Evolutionary conservation across 345 rosid species (phyloP), one percentile per base, ranked within the genome.

Genomic region (Eucalyptus lansdowneana): DNA sequence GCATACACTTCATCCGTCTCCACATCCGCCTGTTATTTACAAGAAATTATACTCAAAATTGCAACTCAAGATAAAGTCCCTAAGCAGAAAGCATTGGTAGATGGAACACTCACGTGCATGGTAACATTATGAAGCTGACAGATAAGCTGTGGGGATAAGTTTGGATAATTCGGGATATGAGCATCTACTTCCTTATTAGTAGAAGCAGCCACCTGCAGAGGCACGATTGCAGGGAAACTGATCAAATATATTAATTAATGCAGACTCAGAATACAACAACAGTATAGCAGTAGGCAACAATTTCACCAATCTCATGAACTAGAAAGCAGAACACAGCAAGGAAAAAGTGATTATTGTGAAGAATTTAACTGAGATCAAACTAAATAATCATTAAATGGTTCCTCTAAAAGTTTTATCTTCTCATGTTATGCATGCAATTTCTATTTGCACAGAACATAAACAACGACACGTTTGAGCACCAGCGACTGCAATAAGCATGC

Each of bases 1-100:
- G 97, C 97, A 90, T 96, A 95, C 45, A 95, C 97, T 93, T 96
- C 97, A 90, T 96, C 97, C 4, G 96, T 95, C 92, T 96, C 97
- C 69, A 93, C 93, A 92, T 96, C 97, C 42, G 97, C 97, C 97
- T 96, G 90, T 87, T 89, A 40, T 86, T 86, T 88, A 56, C 90
- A 31, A 87, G 89, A 86, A 80, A 80, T 49, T 19, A 53, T 11
- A 29, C 89, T 31, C n/a, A 53, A 49, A 88, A 47, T 47, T 88
- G n/a, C 53, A 72, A 42, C 56, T 51, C 45, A 29, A 87, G 86
- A 44, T 24, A 56, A 53, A 44, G 29, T 42, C 27, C 86, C 60
- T 51, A 67, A 85, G 69, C 83, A 81, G 45, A 29, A 86, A 81
- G 31, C 81, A 31, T 45, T 21, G n/a, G 49, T 42, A 86, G 45